Percentiles rank a stretch among this genome's conserved stretches.
Evolutionary conservation across 2,329 filamentous ascomycete species (phyloP).

Genomic region (Paecilomyces variotii): DNA sequence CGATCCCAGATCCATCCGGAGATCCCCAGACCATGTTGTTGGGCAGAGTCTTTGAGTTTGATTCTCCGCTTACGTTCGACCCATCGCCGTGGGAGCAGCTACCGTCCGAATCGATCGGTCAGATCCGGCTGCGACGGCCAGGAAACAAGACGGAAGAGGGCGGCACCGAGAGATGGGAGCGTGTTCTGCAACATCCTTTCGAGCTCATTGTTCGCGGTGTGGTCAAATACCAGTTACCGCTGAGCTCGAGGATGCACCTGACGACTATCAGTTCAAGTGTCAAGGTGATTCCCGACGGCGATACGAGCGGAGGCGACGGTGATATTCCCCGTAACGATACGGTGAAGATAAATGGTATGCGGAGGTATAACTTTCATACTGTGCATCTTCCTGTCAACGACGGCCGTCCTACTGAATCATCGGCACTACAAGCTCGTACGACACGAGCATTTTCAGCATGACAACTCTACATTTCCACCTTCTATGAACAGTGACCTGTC

Average conservation of each 20-base stretch:
- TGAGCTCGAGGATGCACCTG: slow-evolving; percentile 48
- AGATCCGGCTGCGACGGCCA: slow-evolving; percentile 72
- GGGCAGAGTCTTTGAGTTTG: slow-evolving; percentile 79
- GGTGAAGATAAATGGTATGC: slow-evolving; percentile 10
- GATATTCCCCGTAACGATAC: slow-evolving; percentile 21
- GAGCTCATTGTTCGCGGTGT: slow-evolving; percentile 88
- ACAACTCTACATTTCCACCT: neutral
- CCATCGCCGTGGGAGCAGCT: slow-evolving; percentile 76
- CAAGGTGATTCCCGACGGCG: slow-evolving; percentile 29
- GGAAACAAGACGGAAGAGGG: slow-evolving; percentile 80
- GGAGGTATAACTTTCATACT: neutral
- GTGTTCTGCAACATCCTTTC: slow-evolving; percentile 83
- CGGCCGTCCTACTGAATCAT: neutral
- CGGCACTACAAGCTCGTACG: neutral
- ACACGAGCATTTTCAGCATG: neutral
- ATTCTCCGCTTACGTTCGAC: slow-evolving; percentile 82
- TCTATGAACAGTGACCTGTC: neutral
- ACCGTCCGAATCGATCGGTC: slow-evolving; percentile 65
- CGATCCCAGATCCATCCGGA: slow-evolving; percentile 49
- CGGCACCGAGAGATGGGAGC: slow-evolving; percentile 80
- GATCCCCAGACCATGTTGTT: slow-evolving; percentile 78
- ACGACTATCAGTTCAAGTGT: slow-evolving; percentile 39
- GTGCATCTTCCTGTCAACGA: neutral
- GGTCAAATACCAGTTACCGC: slow-evolving; percentile 67
- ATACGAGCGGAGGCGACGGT: slow-evolving; percentile 11